phyloP scores from a whole-genome alignment of 768 basidiomycete species.

The Tricholoma terreum region DNA sequence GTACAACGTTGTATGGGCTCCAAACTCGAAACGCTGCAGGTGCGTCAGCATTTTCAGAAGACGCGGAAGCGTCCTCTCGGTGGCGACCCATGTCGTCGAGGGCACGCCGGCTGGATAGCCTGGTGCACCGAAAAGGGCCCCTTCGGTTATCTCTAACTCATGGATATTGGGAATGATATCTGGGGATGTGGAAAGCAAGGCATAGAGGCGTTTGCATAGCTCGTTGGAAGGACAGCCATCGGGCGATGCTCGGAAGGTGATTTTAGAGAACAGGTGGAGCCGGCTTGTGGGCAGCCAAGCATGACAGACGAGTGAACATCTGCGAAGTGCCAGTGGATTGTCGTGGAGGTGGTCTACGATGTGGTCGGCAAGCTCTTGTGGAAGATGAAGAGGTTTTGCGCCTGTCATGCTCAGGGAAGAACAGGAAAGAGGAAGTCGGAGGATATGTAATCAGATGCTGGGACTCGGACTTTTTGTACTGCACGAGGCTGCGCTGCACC shows the following conservation, averaged over 20 bases:
- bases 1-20: conserved; percentile 31
- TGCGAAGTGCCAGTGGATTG: conserved; percentile 26
- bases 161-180: conserved; percentile 32
- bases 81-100: conserved; percentile 38
- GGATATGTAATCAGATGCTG: neutral
- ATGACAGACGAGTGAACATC: conserved; percentile 36
- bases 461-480: neutral
- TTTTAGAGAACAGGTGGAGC: conserved; percentile 38
- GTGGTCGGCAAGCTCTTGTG: conserved; percentile 47
- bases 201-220: conserved; percentile 34
- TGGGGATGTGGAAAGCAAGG: conserved; percentile 30
- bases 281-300: conserved; percentile 40
- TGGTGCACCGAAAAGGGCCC: conserved; percentile 26
- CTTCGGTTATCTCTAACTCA: conserved; percentile 39
- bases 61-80: conserved; percentile 33
- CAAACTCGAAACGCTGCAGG: conserved; percentile 36
- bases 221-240: conserved; percentile 22
- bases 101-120: conserved; percentile 25
- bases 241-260: conserved; percentile 29
- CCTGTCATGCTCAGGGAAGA: neutral
- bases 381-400: conserved; percentile 20
- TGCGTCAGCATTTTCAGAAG: conserved; percentile 36
- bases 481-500: neutral
- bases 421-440: neutral
- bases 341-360: conserved; percentile 44